Percentiles rank a stretch among this genome's conserved stretches.
Evolutionary conservation across 768 basidiomycete species (phyloP).

Genomic region (Nidula microcarpa): DNA sequence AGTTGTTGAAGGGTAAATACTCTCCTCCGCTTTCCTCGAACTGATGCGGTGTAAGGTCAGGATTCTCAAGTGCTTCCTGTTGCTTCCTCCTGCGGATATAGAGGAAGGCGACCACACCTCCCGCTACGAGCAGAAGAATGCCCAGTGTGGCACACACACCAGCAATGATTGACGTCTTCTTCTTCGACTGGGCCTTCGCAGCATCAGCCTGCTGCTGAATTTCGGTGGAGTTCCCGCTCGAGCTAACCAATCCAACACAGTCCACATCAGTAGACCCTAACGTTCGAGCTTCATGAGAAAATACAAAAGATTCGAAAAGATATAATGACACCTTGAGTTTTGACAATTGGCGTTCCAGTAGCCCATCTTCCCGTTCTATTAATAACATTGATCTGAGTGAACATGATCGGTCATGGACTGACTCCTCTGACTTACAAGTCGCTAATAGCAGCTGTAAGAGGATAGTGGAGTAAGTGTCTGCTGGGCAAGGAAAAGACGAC

Average conservation of each 20-base stretch:
- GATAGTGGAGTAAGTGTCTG: background rate
- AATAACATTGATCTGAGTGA: no score
- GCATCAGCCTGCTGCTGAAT: slow-evolving; percentile 1
- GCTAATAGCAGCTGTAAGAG: slow-evolving; percentile 26
- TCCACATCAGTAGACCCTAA: slow-evolving; percentile 21
- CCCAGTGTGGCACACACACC: slow-evolving; percentile 27
- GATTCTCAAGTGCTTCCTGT: background rate
- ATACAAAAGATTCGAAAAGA: background rate
- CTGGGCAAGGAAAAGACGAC: background rate
- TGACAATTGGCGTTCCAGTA: slow-evolving; percentile 13
- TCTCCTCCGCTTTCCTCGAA: slow-evolving; percentile 10
- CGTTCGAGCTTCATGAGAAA: background rate
- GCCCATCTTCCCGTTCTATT: slow-evolving; percentile 28
- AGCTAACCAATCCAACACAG: slow-evolving; percentile 23
- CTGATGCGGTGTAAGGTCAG: slow-evolving; percentile 8
- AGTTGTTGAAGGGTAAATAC: slow-evolving; percentile 11
- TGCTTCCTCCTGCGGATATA: slow-evolving; percentile 6
- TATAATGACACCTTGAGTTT: slow-evolving; percentile 10
- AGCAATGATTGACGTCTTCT: slow-evolving; percentile 18
- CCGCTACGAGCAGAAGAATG: slow-evolving; percentile 18
- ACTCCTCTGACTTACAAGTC: slow-evolving; percentile 31
- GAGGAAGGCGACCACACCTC: slow-evolving; percentile 12
- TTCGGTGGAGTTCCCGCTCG: slow-evolving; percentile 15
- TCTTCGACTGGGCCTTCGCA: background rate
- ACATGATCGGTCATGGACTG: background rate